Evolutionary conservation across 2,329 filamentous ascomycete genomes (phyloP).

Genomic region (Passalora sequoiae): DNA sequence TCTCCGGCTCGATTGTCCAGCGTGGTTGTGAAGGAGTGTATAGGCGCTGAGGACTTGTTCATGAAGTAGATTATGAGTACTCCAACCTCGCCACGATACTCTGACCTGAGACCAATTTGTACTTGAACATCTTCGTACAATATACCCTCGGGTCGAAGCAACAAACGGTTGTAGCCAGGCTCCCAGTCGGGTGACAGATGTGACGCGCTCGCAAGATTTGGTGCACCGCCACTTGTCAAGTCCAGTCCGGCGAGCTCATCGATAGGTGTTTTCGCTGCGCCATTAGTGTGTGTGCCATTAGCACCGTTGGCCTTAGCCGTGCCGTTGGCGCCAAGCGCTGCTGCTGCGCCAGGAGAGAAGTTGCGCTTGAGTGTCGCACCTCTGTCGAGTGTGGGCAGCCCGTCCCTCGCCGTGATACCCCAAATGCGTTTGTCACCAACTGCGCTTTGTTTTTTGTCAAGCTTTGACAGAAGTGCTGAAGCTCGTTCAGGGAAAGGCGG

Average conservation of each 20-base stretch:
- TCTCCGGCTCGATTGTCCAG: conserved; percentile 69
- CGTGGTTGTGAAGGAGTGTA: conserved; percentile 92
- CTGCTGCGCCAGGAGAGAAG: conserved; percentile 55
- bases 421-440: conserved; percentile 94
- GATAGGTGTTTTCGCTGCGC: conserved; percentile 30
- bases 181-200: conserved; percentile 96
- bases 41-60: conserved; percentile 80
- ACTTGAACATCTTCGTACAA: conserved; percentile 94
- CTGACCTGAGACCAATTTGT: conserved; percentile 84
- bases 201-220: conserved; percentile 85
- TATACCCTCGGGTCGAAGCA: conserved; percentile 76
- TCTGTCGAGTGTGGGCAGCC: conserved; percentile 57
- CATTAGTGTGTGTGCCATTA: conserved; percentile 23
- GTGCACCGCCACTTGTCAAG: conserved; percentile 59
- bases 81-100: conserved; percentile 92
- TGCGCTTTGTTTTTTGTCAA: conserved; percentile 83
- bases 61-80: conserved; percentile 94
- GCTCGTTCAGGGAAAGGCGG: conserved; percentile 93
- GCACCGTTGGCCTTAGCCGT: conserved; percentile 29
- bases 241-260: conserved; percentile 78
- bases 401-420: conserved; percentile 95
- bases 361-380: conserved; percentile 78
- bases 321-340: conserved; percentile 36
- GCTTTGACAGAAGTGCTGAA: conserved; percentile 80
- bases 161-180: conserved; percentile 74